Base-by-base conservation (phyloP, 371 early-diverging fungal genomes). In the Syncephalastrum monosporum region DNA sequence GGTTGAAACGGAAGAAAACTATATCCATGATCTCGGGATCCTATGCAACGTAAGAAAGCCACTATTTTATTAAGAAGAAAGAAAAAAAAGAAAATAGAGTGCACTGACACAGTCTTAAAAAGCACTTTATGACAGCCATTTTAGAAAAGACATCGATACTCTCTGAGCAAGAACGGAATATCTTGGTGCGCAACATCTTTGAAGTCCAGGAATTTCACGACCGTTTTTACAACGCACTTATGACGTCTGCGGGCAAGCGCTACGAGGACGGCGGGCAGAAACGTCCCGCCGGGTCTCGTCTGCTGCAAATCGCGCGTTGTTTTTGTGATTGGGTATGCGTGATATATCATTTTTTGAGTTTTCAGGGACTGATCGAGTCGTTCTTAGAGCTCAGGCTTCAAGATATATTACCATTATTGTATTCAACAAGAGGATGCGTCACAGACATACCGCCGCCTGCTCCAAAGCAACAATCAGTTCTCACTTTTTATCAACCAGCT, bases 361-460 rank as follows among this genome's bases (percentile, higher is more conserved):
- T 12, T 33, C 38, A 10, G 38, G 38, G 38, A 33, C 38, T 33
- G 12, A 33, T 10, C 10, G 38, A 33, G 38, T 33, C 12, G 38
- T 33, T 33, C 38, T 5, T 38, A 77, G 77, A 72, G 63, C 15
- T 65, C 55, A 14, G 60, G 60, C 25, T 70, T 79, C 55, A 63
- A 71, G 10, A 57, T 74, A 5, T 79, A 79, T 47, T 61, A 61
- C 1, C 74, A 79, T 7, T 79, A 74, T 27, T 73, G 79, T 48
- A 64, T 74, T 8, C 47, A 65, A 6, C 79, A 79, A 17, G 74
- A 79, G 42, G 58, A 64, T 43, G 75, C 79, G 1, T 50, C 63
- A 14, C 56, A 59, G 5, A 29, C 68, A 1, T 70, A 74, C 41
- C 63, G 67, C 42, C 63, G 67, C 13, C 27, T 75, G 3, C 38